These are phyloP conservation scores for Pelargonium citronellum DNA, from an alignment of 441 rosid species.

Conservation along the genomic window DNA sequence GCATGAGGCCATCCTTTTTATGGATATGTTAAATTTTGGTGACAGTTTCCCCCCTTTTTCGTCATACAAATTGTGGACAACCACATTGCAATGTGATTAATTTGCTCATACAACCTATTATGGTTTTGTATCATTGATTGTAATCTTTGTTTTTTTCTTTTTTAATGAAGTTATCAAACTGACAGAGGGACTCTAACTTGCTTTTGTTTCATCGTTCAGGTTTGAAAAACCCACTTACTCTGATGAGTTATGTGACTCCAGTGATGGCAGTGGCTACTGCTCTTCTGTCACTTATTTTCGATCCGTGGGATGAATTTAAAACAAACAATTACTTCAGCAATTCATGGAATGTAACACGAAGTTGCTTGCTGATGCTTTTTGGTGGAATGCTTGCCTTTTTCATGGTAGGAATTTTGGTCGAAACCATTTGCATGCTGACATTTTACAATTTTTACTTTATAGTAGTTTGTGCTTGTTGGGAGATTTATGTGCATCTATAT, in stretches of 20 bases:
- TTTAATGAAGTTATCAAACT: too few species aligned
- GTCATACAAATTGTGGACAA: too few species aligned
- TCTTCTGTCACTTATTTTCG: slow-evolving; percentile 72
- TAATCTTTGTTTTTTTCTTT: too few species aligned
- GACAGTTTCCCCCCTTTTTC: not conserved
- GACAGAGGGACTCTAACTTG: not conserved
- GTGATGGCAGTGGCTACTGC: slow-evolving; percentile 81
- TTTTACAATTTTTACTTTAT: not conserved
- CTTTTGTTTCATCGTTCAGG: slow-evolving; percentile 38
- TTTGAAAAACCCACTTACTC: slow-evolving; percentile 77
- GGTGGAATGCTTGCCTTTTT: slow-evolving; percentile 94
- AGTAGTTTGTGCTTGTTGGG: not conserved
- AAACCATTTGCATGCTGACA: not conserved
- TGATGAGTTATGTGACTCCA: slow-evolving; percentile 83
- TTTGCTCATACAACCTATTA: too few species aligned
- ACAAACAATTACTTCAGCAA: slow-evolving; percentile 64
- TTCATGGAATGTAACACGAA: slow-evolving; percentile 64
- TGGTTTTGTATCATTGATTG: too few species aligned
- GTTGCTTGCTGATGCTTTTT: slow-evolving; percentile 87
- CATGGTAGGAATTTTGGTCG: slow-evolving; percentile 53
- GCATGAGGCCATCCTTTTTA: not conserved
- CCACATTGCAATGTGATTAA: too few species aligned
- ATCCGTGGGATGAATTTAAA: slow-evolving; percentile 86
- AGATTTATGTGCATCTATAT: slow-evolving; percentile 14
- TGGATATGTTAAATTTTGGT: not conserved